phyloP scores from a whole-genome alignment of 2,329 filamentous ascomycete species.

The Botrytis elliptica region DNA sequence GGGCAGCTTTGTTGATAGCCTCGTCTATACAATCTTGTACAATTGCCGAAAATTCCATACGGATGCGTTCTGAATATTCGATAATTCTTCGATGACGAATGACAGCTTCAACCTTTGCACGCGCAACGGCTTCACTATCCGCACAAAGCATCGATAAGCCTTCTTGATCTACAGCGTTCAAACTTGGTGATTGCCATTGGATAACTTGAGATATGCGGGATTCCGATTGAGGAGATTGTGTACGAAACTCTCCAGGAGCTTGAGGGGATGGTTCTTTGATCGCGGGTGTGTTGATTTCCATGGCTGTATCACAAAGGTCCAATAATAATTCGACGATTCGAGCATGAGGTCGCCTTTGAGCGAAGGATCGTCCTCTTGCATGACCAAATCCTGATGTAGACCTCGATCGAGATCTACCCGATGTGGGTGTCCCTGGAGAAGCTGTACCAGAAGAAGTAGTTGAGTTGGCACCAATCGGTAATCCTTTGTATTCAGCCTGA shows the following conservation, averaged over 20 bases:
- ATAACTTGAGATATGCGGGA: constrained; percentile 90
- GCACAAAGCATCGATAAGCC: constrained; percentile 83
- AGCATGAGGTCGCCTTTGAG: constrained; percentile 82
- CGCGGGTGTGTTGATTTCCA: constrained; percentile 91
- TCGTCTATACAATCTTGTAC: constrained; percentile 96
- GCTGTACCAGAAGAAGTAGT: constrained; percentile 68
- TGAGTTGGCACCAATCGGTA: constrained; percentile 71
- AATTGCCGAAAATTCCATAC: constrained; percentile 86
- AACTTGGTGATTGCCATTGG: constrained; percentile 94
- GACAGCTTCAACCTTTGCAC: constrained; percentile 88
- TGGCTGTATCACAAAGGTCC: constrained; percentile 90
- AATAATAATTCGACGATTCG: constrained; percentile 93
- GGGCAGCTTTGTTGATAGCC: constrained; percentile 83
- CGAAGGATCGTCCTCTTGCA: constrained; percentile 80
- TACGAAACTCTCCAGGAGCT: constrained; percentile 74
- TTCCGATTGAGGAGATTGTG: constrained; percentile 94
- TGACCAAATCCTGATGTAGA: constrained; percentile 72
- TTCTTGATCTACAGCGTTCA: constrained; percentile 88
- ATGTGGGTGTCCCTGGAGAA: constrained; percentile 66
- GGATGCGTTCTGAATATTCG: constrained; percentile 93
- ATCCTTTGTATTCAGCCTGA: constrained; percentile 80
- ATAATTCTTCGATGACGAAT: constrained; percentile 88
- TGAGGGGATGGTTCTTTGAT: constrained; percentile 79
- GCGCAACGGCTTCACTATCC: constrained; percentile 82
- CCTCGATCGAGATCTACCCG: constrained; percentile 65